A percentile compares a stretch with the other conserved stretches of the same genome.
Evolutionary conservation across 495 filamentous ascomycete genomes (phyloP).

Genomic region (Penicillium bialowiezense): DNA sequence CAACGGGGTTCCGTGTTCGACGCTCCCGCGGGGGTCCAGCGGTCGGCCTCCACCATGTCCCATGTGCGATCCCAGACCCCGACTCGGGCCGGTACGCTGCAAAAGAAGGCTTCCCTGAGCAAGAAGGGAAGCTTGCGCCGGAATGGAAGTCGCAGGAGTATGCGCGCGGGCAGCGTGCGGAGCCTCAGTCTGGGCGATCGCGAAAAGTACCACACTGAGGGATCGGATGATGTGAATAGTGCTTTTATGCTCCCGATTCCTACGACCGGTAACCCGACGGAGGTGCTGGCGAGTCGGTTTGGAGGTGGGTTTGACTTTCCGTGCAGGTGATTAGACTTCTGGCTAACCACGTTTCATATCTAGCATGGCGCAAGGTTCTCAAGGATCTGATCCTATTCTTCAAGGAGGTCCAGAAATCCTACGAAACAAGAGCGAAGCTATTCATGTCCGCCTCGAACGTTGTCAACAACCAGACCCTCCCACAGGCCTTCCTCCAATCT

Average conservation of each 20-base stretch:
- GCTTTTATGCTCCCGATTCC: constrained; percentile 87
- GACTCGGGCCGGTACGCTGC: constrained; percentile 74
- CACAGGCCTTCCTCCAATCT: constrained; percentile 67
- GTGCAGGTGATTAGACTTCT: not conserved
- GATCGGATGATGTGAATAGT: constrained; percentile 72
- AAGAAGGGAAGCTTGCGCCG: constrained; percentile 73
- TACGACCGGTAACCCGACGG: constrained; percentile 82
- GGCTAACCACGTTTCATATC: constrained; percentile 11
- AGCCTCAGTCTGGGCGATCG: constrained; percentile 64
- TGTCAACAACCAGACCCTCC: constrained; percentile 73
- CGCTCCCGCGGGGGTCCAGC: constrained; percentile 39
- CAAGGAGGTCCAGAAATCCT: constrained; percentile 85
- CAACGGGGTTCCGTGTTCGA: constrained; percentile 62
- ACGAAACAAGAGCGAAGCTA: constrained; percentile 81
- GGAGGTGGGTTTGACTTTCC: constrained; percentile 61
- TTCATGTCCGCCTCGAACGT: constrained; percentile 79
- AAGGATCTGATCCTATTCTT: constrained; percentile 96
- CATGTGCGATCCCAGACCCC: constrained; percentile 49
- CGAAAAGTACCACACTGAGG: constrained; percentile 53
- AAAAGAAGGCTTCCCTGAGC: constrained; percentile 78
- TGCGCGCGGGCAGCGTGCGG: constrained; percentile 77
- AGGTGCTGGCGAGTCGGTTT: constrained; percentile 85
- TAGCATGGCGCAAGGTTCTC: constrained; percentile 92
- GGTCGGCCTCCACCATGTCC: constrained; percentile 54
- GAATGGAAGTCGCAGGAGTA: constrained; percentile 70